These are phyloP conservation scores for Balansia obtecta DNA, from an alignment of 2,329 filamentous ascomycete genomes.

Conservation along the genomic window DNA sequence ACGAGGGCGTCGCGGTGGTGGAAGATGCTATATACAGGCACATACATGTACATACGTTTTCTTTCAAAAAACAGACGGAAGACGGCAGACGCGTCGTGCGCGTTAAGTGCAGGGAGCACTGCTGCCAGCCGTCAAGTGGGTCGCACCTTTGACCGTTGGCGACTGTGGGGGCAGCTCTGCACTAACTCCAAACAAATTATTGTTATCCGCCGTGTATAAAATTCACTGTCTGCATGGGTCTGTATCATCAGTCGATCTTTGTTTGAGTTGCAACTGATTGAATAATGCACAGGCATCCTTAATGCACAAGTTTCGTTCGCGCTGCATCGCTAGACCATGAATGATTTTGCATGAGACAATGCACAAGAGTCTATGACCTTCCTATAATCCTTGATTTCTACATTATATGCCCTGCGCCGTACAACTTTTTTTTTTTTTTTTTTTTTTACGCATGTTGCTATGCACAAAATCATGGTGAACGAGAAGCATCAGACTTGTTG, in stretches of 20 bases:
- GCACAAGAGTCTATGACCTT: neutral
- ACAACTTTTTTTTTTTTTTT: neutral
- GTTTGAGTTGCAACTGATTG: neutral
- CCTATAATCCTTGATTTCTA: neutral
- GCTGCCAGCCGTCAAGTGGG: neutral
- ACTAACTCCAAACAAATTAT: no score
- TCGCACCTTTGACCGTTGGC: neutral
- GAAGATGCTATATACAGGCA: slow-evolving; percentile 5
- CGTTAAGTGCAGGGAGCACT: slow-evolving; percentile 21
- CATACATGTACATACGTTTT: slow-evolving; percentile 6
- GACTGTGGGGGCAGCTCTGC: neutral
- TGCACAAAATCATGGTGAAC: slow-evolving; percentile 11
- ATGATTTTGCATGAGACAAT: neutral
- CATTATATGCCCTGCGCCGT: neutral
- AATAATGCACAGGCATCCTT: neutral
- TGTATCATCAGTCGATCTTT: neutral
- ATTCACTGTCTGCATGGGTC: neutral
- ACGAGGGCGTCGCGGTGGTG: slow-evolving; percentile 8
- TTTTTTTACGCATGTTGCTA: neutral
- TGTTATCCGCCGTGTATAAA: no score
- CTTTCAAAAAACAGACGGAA: slow-evolving; percentile 13
- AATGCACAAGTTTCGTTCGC: neutral
- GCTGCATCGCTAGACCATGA: neutral
- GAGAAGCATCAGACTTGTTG: slow-evolving; percentile 21
- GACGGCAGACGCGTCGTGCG: slow-evolving; percentile 22